Evolutionary conservation across 2,329 filamentous ascomycete species (phyloP), one percentile per base, ranked within the genome.

Genomic region (Pestalotiopsis sp.): DNA sequence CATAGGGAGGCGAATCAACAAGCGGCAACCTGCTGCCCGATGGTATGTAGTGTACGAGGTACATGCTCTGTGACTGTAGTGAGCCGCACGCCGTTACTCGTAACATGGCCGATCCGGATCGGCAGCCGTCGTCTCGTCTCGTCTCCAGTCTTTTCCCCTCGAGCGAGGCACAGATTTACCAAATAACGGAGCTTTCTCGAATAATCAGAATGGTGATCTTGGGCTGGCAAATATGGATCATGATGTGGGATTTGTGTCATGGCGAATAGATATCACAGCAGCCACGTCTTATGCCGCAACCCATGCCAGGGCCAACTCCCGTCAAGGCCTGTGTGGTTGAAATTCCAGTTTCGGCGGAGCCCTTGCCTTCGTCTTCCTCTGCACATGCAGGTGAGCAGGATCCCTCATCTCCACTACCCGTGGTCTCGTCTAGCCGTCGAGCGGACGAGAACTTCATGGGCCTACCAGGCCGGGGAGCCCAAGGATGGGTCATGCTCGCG

Each of bases 241-340:
- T 61, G n/a, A 69, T 56, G 68, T 70, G 66, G 68, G 68, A 68
- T 67, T 66, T 66, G 68, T 52, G 56, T 67, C 66, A 66, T 65
- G 70, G 56, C 30, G 68, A 68, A 69, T 65, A 67, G 66, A 71
- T 70, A n/a, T 55, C 67, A 59, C 66, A 69, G 58, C 58, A 35
- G n/a, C 30, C 66, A 68, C 67, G 65, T 39, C 39, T 66, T 60
- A 17, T 58, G 55, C 56, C 57, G 38, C 39, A 40, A 14, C 30
- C 64, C 64, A 66, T 60, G 55, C 55, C 52, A 35, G 26, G 26
- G 48, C 44, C 44, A 52, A 52, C 55, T 59, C 59, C 58, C 38
- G 52, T n/a, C 44, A 52, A 52, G 52, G 40, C 59, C 58, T 61
- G 52, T n/a, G 55, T 58, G 52, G 52, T 14, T 44, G 55, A 40